phyloP scores from a whole-genome alignment of 2,329 filamentous ascomycete genomes.

The Aureobasidium lini region DNA sequence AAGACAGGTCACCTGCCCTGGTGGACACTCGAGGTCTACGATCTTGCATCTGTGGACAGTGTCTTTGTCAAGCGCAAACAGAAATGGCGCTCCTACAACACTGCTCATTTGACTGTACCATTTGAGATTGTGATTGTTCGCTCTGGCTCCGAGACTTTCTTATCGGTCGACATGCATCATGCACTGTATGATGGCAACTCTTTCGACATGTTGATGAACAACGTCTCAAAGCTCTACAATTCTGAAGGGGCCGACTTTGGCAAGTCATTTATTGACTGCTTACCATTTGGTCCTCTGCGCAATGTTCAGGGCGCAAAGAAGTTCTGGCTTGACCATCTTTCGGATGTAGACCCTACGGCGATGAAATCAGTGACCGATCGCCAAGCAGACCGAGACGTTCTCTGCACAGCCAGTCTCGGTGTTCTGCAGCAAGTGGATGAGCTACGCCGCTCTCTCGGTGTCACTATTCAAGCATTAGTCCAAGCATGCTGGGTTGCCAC shows the following conservation, averaged over 20 bases:
- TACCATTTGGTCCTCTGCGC: conserved; percentile 62
- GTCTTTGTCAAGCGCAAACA: conserved; percentile 32
- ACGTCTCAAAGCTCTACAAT: conserved; percentile 49
- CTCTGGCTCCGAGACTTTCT: conserved; percentile 25
- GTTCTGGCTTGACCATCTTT: conserved; percentile 63
- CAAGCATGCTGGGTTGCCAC: conserved; percentile 65
- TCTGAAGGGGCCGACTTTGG: conserved; percentile 25
- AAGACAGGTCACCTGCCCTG: conserved; percentile 17
- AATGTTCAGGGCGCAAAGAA: conserved; percentile 38
- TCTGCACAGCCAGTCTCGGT: conserved; percentile 29
- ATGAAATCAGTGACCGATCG: conserved; percentile 25
- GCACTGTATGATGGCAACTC: conserved; percentile 81
- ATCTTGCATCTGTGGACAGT: conserved; percentile 26
- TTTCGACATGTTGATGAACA: conserved; percentile 57
- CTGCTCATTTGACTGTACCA: conserved; percentile 42
- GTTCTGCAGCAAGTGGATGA: conserved; percentile 40
- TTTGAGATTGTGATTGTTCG: conserved; percentile 44
- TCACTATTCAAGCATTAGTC: conserved; percentile 71
- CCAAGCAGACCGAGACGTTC: conserved; percentile 17
- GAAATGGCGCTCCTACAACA: conserved; percentile 51
- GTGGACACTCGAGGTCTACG: conserved; percentile 37
- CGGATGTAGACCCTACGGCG: conserved; percentile 24
- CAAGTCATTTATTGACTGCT: conserved; percentile 57
- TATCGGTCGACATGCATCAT: conserved; percentile 72
- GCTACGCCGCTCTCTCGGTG: conserved; percentile 52